phyloP scores from a whole-genome alignment of 2,329 filamentous ascomycete genomes.

The Macrophomina pseudophaseolina region DNA sequence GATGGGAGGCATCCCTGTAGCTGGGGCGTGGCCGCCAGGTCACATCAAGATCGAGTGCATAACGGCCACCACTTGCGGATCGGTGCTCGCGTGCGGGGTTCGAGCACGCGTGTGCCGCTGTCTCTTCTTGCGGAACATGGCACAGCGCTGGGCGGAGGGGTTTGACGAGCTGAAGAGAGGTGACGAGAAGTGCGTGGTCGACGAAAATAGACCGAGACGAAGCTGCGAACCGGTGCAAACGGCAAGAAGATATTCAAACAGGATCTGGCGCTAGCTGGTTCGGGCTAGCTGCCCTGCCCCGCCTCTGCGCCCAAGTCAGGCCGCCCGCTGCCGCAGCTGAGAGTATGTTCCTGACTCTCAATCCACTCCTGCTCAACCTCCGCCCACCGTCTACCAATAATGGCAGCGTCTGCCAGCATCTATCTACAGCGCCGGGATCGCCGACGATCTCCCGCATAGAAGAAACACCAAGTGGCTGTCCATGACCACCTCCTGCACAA shows the following conservation, averaged over 20 bases:
- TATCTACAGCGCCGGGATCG: no score
- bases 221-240: background rate
- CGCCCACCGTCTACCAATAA: no score
- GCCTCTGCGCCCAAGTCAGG: background rate
- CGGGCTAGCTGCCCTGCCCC: background rate
- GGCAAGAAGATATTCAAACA: slow-evolving; percentile 8
- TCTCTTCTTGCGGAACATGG: background rate
- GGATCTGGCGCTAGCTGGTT: background rate
- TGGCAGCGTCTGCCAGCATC: no score
- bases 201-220: background rate
- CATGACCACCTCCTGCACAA: no score
- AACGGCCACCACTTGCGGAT: background rate
- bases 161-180: background rate
- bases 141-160: background rate
- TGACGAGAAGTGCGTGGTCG: background rate
- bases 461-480: no score
- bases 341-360: no score
- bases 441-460: no score
- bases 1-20: background rate
- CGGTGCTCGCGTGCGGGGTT: background rate
- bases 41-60: background rate
- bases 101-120: background rate
- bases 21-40: background rate
- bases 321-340: background rate
- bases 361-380: no score